Percentiles rank a stretch among this genome's conserved stretches.
phyloP scores from a whole-genome alignment of 2,329 filamentous ascomycete genomes.

The Aspergillus versicolor region DNA sequence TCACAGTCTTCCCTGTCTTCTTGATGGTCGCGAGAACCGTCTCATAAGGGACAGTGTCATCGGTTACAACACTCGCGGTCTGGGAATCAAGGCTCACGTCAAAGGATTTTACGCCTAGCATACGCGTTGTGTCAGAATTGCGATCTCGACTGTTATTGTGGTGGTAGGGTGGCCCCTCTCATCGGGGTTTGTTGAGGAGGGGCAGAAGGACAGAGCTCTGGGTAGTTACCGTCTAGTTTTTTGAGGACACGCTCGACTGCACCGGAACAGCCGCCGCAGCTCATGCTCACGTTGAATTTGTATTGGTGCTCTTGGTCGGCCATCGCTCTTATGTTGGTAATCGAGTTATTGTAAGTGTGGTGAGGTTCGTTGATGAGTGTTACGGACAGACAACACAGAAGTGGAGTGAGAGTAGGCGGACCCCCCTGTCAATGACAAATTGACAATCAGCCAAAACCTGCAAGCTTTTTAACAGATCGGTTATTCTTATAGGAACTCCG shows the following conservation, averaged over 20 bases:
- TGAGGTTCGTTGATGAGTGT: slow-evolving; percentile 4
- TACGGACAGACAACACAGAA: not conserved
- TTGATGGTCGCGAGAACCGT: slow-evolving; percentile 83
- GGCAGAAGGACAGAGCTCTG: not conserved
- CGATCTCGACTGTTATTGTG: too few relatives aligned
- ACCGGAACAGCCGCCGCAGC: slow-evolving; percentile 92
- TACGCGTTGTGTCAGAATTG: not conserved
- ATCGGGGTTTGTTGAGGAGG: not conserved
- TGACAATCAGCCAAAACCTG: not conserved
- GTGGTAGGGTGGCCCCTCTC: too few relatives aligned
- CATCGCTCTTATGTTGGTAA: slow-evolving; percentile 44
- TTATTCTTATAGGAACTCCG: too few relatives aligned
- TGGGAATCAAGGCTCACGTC: slow-evolving; percentile 85
- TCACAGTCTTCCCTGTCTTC: slow-evolving; percentile 94
- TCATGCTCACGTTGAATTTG: slow-evolving; percentile 94
- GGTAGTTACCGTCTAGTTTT: slow-evolving; percentile 75
- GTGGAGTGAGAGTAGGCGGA: not conserved
- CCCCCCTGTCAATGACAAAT: not conserved
- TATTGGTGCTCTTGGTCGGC: slow-evolving; percentile 83
- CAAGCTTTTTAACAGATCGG: too few relatives aligned
- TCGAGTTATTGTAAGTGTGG: slow-evolving; percentile 4
- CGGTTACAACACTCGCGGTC: slow-evolving; percentile 73
- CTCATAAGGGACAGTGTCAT: slow-evolving; percentile 69
- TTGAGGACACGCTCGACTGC: slow-evolving; percentile 89
- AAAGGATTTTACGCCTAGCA: slow-evolving; percentile 77